Percentiles rank a stretch among this genome's conserved stretches.
Conservation (phyloP, 345 rosid genomes). For the Heritiera littoralis region DNA sequence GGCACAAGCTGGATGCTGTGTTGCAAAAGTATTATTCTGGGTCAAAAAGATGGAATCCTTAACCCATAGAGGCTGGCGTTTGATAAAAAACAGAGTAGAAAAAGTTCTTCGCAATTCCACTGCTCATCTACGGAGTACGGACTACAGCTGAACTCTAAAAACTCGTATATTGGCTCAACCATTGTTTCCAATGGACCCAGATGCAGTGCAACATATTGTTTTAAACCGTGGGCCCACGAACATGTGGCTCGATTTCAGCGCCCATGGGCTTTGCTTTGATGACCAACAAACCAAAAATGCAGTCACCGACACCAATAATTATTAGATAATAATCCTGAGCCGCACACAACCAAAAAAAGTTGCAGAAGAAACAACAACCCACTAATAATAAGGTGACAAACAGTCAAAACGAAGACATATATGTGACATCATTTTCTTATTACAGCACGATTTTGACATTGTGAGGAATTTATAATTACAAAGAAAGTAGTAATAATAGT, state of each 20-base stretch:
- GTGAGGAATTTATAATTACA: not conserved
- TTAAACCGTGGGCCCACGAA: not conserved
- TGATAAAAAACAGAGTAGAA: not conserved
- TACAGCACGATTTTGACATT: not conserved
- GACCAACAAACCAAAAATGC: not conserved
- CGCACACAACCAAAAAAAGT: not conserved
- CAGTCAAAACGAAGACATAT: not conserved
- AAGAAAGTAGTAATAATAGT: not conserved
- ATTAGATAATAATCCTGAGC: not conserved
- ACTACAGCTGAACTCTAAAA: not conserved
- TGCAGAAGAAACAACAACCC: not conserved
- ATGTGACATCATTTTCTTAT: not conserved
- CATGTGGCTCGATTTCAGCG: not conserved
- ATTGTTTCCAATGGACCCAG: not conserved
- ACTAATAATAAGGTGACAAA: not conserved
- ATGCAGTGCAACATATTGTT: not conserved
- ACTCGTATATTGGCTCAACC: not conserved
- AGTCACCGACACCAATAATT: conserved; percentile 10
- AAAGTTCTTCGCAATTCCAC: not conserved
- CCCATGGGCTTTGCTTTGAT: not conserved
- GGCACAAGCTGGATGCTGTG: not conserved
- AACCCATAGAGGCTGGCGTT: not conserved
- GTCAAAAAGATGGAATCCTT: not conserved
- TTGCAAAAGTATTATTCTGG: not conserved
- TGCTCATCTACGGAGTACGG: not conserved